These are phyloP conservation scores for Plectosphaerella plurivora DNA, from an alignment of 2,329 filamentous ascomycete species.

Conservation along the genomic window DNA sequence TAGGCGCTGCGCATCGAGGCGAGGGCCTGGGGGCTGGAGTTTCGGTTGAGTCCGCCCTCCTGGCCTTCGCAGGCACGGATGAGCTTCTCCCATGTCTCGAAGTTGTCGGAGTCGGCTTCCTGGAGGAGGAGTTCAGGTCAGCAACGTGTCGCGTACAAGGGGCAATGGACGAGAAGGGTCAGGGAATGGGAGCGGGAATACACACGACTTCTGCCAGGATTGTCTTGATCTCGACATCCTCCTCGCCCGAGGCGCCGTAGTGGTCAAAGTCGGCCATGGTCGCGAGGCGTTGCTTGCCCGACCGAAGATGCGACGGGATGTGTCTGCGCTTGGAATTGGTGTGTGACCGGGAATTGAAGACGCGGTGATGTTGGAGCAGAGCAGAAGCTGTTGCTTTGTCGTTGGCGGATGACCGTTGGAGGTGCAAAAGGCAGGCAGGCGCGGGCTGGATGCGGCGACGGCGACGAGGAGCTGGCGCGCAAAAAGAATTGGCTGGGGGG, in stretches of 20 bases:
- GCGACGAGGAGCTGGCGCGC: background rate
- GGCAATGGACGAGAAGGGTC: too few species aligned
- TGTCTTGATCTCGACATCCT: constrained; percentile 77
- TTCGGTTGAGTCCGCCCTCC: constrained; percentile 91
- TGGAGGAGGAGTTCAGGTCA: constrained; percentile 22
- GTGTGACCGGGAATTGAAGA: background rate
- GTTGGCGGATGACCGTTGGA: background rate
- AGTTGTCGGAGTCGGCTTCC: constrained; percentile 77
- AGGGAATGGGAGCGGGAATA: constrained; percentile 10
- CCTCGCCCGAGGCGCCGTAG: constrained; percentile 72
- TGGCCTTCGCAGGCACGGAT: constrained; percentile 77
- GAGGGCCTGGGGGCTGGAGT: constrained; percentile 92
- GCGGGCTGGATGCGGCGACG: background rate
- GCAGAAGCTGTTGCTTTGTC: background rate
- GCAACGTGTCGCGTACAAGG: constrained; percentile 3
- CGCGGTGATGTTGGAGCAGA: background rate
- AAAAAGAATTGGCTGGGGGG: background rate
- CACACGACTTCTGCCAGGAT: constrained; percentile 74
- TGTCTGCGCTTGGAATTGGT: background rate
- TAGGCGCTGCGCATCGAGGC: constrained; percentile 82
- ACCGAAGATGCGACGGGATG: background rate
- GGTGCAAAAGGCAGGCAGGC: background rate
- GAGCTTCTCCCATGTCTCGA: constrained; percentile 92
- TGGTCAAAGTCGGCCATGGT: constrained; percentile 67
- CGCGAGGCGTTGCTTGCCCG: background rate